These are phyloP conservation scores for Penicillium olsonii DNA, from an alignment of 2,329 filamentous ascomycete species.

Conservation along the genomic window DNA sequence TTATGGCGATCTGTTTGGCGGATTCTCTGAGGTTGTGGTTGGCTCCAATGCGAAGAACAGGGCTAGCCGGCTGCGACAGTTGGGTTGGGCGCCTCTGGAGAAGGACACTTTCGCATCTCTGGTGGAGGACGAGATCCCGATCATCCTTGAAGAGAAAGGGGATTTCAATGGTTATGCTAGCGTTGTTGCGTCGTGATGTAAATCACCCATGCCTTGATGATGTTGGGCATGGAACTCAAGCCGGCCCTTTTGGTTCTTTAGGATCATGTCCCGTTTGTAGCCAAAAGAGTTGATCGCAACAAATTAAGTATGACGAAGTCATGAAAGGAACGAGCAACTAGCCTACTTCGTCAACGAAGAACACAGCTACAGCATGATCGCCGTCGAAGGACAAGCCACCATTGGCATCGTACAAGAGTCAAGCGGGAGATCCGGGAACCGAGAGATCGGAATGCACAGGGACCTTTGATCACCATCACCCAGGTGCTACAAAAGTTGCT, in stretches of 20 bases:
- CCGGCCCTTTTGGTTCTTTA: no score
- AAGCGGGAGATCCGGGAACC: neutral
- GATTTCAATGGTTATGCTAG: slow-evolving; percentile 5
- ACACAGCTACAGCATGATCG: no score
- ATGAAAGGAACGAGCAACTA: no score
- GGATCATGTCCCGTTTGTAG: no score
- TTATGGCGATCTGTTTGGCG: slow-evolving; percentile 2
- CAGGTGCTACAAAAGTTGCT: neutral
- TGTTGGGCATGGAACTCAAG: neutral
- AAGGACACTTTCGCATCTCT: slow-evolving; percentile 4
- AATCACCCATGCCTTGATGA: neutral
- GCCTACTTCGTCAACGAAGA: no score
- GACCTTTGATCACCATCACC: neutral
- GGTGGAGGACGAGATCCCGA: slow-evolving; percentile 7
- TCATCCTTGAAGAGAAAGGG: slow-evolving; percentile 5
- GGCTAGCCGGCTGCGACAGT: slow-evolving; percentile 6
- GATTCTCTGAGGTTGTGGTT: neutral
- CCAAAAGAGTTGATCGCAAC: no score
- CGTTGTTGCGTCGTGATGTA: slow-evolving; percentile 1
- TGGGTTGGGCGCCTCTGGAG: slow-evolving; percentile 9
- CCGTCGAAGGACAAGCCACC: no score
- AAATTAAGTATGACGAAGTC: no score
- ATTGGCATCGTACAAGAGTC: neutral
- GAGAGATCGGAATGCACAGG: neutral
- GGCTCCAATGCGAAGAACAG: slow-evolving; percentile 6